These are phyloP conservation scores for Candida taoyuanica DNA, from an alignment of 805 yeast species.

Conservation along the genomic window DNA sequence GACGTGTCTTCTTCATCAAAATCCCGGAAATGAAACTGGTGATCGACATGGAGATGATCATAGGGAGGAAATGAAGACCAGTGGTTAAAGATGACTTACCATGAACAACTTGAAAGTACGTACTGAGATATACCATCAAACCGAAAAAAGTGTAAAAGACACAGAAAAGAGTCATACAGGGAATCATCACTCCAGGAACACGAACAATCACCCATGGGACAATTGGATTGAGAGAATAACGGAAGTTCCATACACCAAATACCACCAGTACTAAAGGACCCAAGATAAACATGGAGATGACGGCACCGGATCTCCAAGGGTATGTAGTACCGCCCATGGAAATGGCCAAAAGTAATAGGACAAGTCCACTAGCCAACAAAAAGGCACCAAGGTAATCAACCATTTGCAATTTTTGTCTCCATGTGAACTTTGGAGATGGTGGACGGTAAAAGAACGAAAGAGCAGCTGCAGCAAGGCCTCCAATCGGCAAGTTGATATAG, in stretches of 20 bases:
- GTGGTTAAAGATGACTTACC: constrained; percentile 38
- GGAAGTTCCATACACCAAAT: constrained; percentile 5
- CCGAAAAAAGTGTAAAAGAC: constrained; percentile 5
- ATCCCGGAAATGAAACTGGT: constrained; percentile 31
- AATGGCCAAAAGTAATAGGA: constrained; percentile 42
- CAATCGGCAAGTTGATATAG: constrained; percentile 54
- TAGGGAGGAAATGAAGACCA: constrained; percentile 41
- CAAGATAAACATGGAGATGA: constrained; percentile 6
- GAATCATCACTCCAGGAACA: constrained; percentile 1
- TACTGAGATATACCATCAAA: constrained; percentile 1
- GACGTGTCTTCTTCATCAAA: constrained; percentile 32
- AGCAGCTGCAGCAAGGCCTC: constrained; percentile 42
- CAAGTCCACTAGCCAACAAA: constrained; percentile 37
- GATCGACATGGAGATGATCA: constrained; percentile 34
- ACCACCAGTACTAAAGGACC: background rate
- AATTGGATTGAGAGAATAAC: constrained; percentile 2
- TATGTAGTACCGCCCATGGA: constrained; percentile 46
- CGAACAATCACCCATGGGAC: constrained; percentile 23
- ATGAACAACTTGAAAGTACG: constrained; percentile 27
- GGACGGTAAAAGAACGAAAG: constrained; percentile 34
- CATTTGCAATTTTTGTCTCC: constrained; percentile 33
- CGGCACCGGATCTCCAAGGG: constrained; percentile 11
- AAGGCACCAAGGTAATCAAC: constrained; percentile 48
- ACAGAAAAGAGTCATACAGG: background rate
- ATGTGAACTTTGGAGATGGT: constrained; percentile 35